Base-by-base conservation (phyloP, 768 basidiomycete species). In the Filobasidium wieringae region DNA sequence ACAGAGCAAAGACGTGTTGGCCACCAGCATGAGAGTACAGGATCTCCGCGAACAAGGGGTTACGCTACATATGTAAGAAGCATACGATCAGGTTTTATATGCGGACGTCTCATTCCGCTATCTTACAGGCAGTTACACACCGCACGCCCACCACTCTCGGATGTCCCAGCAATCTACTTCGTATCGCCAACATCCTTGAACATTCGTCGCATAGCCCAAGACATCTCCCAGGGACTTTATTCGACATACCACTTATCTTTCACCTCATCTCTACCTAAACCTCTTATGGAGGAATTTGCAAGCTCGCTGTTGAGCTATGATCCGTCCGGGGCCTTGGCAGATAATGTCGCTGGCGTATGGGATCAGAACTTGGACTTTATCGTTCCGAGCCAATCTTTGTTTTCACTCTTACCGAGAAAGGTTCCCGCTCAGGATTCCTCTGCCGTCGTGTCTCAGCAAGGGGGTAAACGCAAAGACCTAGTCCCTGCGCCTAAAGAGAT, bases 361-460 rank as follows among this genome's bases (percentile, higher is more conserved):
- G 95, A 99, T 71, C 95, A 99, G 74, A 93, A 96, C 71, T 80
- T 99, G 17, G 92, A 95, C 50, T 99, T 96, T 74, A 85, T 99
- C 47, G 81, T 88, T 1, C 95, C 95, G 29, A 90, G 91, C 2
- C 82, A 87, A 3, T 88, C 88, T 3, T 78, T 97, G 26, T 99
- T 97, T 76, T 95, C 92, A 31, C 79, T 97, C 17, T 73, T 95
- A 8, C 82, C 88, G 1, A 59, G 70, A 27, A 63, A 69, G 39
- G 65, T 71, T 22, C 62, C 68, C 14, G 40, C 63, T 33, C 54
- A 58, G 5, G 66, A 64, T 40, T 24, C 59, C 2, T 62, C 60
- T 55, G 64, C 61, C 5, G 36, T 53, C 3, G 55, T 29, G 0
- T 56, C 55, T 31, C 29, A 15, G 29, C 36, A 14, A 9, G 14